Base-by-base conservation (phyloP, 371 early-diverging fungal species). In the Apophysomyces trapeziformis region DNA sequence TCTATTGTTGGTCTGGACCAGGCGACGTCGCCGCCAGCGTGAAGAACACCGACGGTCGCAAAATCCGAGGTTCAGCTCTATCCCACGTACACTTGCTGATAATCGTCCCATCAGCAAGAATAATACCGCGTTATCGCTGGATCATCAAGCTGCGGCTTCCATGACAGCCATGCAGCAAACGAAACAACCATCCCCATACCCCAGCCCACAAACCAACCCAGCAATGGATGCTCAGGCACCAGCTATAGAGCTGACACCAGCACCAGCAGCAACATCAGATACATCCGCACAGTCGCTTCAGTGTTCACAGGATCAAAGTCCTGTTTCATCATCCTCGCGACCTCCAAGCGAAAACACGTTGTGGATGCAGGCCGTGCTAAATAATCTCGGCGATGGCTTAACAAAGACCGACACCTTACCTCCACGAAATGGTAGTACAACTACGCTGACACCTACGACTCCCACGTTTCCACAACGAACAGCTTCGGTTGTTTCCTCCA, bases 351-450 rank as follows among this genome's bases (percentile, higher is more conserved):
- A 50, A 50, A 50, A 50, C 21, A 50, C 54, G 5, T 5, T 50
- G 54, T 50, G 54, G 54, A 50, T 50, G 54, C 54, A 50, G 32
- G 54, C 54, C 21, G 54, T 50, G 21, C 21, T 50, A 26, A 50
- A 50, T 21, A 50, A 50, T 50, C 11, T 50, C 9, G 54, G 54
- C 54, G 54, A 50, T 9, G 46, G n/a, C 46, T 18, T 5, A 21
- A 50, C 16, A 26, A 21, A 50, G 21, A 18, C 16, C 21, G 8
- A 9, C 8, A 50, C 16, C 54, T 26, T 21, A 8, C 54, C 8
- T 21, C 9, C 54, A 16, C n/a, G 21, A n/a, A 21, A 21, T 50
- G 32, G 32, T 26, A 26, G 32, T 26, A 26, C 32, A 26, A 26
- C 32, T 26, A 26, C 54, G 16, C 54, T 50, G 8, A 50, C 54